These are phyloP conservation scores for Ploettnerulaceae sp. DNA, from an alignment of 2,329 filamentous ascomycete genomes.

Conservation along the genomic window DNA sequence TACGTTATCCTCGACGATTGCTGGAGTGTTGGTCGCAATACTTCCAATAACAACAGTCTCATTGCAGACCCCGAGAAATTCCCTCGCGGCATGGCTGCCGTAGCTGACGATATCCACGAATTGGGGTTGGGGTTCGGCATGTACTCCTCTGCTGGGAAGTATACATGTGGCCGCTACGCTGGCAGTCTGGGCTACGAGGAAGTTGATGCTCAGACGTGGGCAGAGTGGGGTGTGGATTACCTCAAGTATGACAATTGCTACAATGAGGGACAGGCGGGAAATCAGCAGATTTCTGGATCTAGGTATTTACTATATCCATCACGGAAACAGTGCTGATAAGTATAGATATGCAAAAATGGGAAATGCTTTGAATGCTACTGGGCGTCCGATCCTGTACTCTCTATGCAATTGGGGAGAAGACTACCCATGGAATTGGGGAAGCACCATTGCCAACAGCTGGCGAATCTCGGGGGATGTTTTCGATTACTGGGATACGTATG, in stretches of 20 bases:
- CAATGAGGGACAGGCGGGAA: slow-evolving; percentile 48
- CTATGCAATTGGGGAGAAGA: slow-evolving; percentile 48
- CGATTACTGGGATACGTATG: slow-evolving; percentile 38
- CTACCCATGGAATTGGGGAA: slow-evolving; percentile 37
- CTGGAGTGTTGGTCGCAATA: slow-evolving; percentile 43
- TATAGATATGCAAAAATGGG: slow-evolving; percentile 35
- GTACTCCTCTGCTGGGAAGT: slow-evolving; percentile 45
- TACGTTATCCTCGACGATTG: slow-evolving; percentile 54
- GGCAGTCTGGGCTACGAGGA: slow-evolving; percentile 47
- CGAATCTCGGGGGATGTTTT: slow-evolving; percentile 38
- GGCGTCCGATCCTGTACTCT: slow-evolving; percentile 37
- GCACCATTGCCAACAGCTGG: slow-evolving; percentile 36
- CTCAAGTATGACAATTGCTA: slow-evolving; percentile 55
- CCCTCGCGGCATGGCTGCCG: slow-evolving; percentile 43
- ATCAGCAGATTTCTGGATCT: slow-evolving; percentile 36
- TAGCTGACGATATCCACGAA: slow-evolving; percentile 44
- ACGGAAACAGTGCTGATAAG: background rate
- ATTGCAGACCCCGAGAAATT: slow-evolving; percentile 40
- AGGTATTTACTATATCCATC: background rate
- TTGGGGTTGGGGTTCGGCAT: slow-evolving; percentile 49
- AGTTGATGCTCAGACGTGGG: slow-evolving; percentile 48
- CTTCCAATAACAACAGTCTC: slow-evolving; percentile 40
- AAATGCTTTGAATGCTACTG: slow-evolving; percentile 35
- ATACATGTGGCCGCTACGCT: slow-evolving; percentile 37
- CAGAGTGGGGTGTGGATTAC: slow-evolving; percentile 48